Conservation (phyloP, 78 protist genomes). For the Dictyostelium citrinum region DNA sequence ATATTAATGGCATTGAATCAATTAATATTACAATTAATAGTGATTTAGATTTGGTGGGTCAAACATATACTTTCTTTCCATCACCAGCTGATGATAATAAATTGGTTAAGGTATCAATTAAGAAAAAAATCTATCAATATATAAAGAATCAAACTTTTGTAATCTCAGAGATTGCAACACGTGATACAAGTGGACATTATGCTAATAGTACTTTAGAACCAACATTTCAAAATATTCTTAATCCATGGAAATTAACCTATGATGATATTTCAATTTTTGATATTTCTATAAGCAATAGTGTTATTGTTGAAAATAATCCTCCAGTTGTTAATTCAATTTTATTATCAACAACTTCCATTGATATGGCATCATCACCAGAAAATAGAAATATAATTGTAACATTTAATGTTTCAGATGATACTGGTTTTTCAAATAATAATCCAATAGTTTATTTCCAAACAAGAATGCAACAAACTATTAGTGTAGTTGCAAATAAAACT, state of each 20-base stretch:
- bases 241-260: neutral
- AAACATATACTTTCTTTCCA: neutral
- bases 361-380: neutral
- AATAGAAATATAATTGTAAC: neutral
- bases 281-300: neutral
- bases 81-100: neutral
- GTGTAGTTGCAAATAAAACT: neutral
- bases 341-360: neutral
- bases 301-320: neutral
- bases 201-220: neutral
- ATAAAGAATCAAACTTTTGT: neutral
- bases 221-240: neutral
- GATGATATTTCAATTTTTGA: neutral
- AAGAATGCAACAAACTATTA: neutral
- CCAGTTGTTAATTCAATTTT: neutral
- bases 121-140: neutral
- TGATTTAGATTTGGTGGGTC: neutral
- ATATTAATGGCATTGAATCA: neutral
- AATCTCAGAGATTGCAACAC: neutral
- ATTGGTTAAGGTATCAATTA: neutral
- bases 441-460: neutral
- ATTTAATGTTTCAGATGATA: neutral
- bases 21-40: neutral
- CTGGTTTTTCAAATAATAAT: neutral
- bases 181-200: neutral